Evolutionary conservation across 2,329 filamentous ascomycete species (phyloP).

Genomic region (Magnaporthales sp.): DNA sequence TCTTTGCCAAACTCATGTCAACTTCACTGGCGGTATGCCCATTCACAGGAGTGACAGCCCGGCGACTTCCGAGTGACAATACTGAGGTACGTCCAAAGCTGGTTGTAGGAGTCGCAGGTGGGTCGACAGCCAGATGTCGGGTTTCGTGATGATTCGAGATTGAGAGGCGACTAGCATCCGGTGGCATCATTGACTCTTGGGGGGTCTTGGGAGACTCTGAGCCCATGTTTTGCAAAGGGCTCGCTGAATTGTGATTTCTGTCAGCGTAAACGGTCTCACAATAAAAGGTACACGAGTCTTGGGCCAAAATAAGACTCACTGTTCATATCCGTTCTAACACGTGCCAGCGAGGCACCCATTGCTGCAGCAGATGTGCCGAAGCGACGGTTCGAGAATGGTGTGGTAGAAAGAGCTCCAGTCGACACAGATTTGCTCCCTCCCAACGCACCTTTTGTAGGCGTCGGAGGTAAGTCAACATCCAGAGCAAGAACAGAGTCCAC

Average conservation of each 20-base stretch:
- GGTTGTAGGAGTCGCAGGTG: slow-evolving; percentile 64
- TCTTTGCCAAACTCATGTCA: slow-evolving; percentile 62
- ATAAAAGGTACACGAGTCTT: not conserved
- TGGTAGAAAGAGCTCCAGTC: slow-evolving; percentile 8
- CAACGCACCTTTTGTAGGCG: slow-evolving; percentile 68
- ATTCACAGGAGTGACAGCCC: slow-evolving; percentile 60
- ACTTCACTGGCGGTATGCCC: slow-evolving; percentile 62
- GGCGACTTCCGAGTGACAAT: slow-evolving; percentile 44
- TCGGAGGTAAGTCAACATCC: slow-evolving; percentile 78
- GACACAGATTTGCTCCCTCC: slow-evolving; percentile 14
- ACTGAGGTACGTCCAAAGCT: slow-evolving; percentile 52
- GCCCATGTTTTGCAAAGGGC: slow-evolving; percentile 48
- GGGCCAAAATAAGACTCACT: slow-evolving; percentile 33
- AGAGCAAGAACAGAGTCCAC: slow-evolving; percentile 27
- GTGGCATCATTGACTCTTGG: slow-evolving; percentile 61
- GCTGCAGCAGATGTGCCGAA: slow-evolving; percentile 32
- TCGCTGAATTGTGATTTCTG: slow-evolving; percentile 36
- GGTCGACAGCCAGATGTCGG: slow-evolving; percentile 26
- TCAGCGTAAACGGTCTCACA: slow-evolving; percentile 14
- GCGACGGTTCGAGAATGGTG: slow-evolving; percentile 12
- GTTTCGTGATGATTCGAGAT: slow-evolving; percentile 55
- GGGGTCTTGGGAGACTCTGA: slow-evolving; percentile 66
- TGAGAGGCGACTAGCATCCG: slow-evolving; percentile 74
- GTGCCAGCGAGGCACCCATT: slow-evolving; percentile 18
- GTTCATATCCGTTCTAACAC: slow-evolving; percentile 16